Percentiles rank a stretch among this genome's conserved stretches.
phyloP scores from a whole-genome alignment of 768 basidiomycete genomes.

The Leccinellum rugosiceps region DNA sequence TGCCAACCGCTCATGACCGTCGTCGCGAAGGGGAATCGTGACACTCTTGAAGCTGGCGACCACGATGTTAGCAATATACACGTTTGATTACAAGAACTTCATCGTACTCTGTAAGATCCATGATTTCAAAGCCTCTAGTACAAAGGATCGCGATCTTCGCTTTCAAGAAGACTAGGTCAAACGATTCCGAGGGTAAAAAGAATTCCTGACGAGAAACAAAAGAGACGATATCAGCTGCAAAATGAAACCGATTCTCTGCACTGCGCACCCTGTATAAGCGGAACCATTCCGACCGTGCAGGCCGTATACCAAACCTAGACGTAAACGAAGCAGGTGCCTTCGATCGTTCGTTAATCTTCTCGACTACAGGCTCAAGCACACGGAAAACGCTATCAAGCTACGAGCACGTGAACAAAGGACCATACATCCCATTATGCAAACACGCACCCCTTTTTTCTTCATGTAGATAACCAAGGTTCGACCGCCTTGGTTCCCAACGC shows the following conservation, averaged over 20 bases:
- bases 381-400: conserved; percentile 91
- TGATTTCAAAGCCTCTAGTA: conserved; percentile 94
- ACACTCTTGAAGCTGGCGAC: conserved; percentile 72
- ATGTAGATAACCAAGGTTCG: conserved; percentile 92
- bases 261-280: conserved; percentile 68
- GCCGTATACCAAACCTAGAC: conserved; percentile 72
- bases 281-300: conserved; percentile 91
- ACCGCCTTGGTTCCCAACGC: conserved; percentile 81
- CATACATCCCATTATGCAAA: conserved; percentile 3
- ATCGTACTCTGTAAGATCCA: conserved; percentile 88
- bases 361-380: conserved; percentile 94
- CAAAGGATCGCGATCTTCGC: conserved; percentile 92
- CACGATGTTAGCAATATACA: not conserved
- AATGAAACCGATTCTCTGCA: not conserved
- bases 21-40: conserved; percentile 83
- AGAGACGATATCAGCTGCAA: not conserved
- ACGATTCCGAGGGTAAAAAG: conserved; percentile 89
- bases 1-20: conserved; percentile 64
- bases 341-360: conserved; percentile 77
- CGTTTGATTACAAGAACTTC: not conserved
- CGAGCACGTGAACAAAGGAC: not conserved
- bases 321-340: conserved; percentile 69
- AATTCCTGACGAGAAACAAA: conserved; percentile 56
- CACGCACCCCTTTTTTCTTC: conserved; percentile 83
- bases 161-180: conserved; percentile 88